Evolutionary conservation across 148 eudicot species (phyloP).

Genomic region (Camellia japonica): DNA sequence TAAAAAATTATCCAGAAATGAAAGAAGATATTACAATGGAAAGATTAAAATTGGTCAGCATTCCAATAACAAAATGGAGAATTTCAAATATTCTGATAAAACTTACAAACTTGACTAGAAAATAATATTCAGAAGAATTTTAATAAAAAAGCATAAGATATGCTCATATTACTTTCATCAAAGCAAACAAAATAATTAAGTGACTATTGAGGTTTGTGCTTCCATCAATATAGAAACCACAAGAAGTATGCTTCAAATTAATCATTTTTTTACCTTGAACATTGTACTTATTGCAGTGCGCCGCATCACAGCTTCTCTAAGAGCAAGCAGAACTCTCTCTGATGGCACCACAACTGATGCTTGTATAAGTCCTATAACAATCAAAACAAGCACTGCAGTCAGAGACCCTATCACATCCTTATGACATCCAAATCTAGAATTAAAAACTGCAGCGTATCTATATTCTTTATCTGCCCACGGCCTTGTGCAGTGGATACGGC

Average conservation of each 20-base stretch:
- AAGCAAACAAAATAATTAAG: neutral
- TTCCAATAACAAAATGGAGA: too few relatives aligned
- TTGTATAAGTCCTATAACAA: conserved; percentile 34
- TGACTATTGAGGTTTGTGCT: neutral
- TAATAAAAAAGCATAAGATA: neutral
- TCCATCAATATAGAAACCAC: neutral
- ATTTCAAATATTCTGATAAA: too few relatives aligned
- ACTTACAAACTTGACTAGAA: neutral
- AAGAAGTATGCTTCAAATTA: neutral
- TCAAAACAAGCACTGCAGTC: conserved; percentile 8
- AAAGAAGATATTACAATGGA: too few relatives aligned
- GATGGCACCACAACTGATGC: conserved; percentile 35
- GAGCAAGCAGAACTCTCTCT: conserved; percentile 54
- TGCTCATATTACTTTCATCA: neutral
- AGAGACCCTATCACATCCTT: conserved; percentile 10
- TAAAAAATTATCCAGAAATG: too few relatives aligned
- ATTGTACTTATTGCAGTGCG: conserved; percentile 50
- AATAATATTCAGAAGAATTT: neutral
- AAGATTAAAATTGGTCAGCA: too few relatives aligned
- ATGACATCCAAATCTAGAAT: neutral
- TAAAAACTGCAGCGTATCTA: neutral
- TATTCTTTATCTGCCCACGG: too few relatives aligned
- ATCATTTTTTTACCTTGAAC: conserved; percentile 49
- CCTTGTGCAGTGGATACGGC: too few relatives aligned
- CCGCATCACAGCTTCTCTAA: conserved; percentile 64